Evolutionary conservation across 768 basidiomycete genomes (phyloP).

Genomic region (Fistulinella prunicolor): DNA sequence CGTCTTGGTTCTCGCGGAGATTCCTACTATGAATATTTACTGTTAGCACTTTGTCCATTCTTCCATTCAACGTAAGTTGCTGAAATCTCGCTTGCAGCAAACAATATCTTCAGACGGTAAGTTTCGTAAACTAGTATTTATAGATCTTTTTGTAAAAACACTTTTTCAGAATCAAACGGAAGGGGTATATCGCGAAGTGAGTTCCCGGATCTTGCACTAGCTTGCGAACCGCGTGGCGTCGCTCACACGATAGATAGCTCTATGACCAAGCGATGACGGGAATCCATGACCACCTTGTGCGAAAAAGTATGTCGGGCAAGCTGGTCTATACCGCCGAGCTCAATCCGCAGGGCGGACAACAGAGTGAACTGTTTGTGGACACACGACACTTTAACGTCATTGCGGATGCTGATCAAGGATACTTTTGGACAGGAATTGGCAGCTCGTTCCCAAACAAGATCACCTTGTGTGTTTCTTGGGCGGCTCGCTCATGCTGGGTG

Average conservation of each 20-base stretch:
- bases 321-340: slow-evolving; percentile 84
- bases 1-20: slow-evolving; percentile 91
- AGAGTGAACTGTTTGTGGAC: slow-evolving; percentile 34
- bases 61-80: background rate
- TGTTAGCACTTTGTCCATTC: slow-evolving; percentile 44
- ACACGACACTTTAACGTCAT: background rate
- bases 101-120: slow-evolving; percentile 33
- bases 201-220: slow-evolving; percentile 15
- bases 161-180: slow-evolving; percentile 64
- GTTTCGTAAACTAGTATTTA: slow-evolving; percentile 3
- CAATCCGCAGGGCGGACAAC: slow-evolving; percentile 47
- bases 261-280: slow-evolving; percentile 85
- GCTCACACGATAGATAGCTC: slow-evolving; percentile 53
- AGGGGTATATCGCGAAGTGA: slow-evolving; percentile 69
- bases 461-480: slow-evolving; percentile 95
- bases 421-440: slow-evolving; percentile 55
- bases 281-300: slow-evolving; percentile 72
- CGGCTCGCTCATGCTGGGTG: slow-evolving; percentile 88
- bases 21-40: slow-evolving; percentile 88
- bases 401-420: slow-evolving; percentile 9
- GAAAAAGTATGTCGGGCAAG: slow-evolving; percentile 53
- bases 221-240: background rate
- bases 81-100: slow-evolving; percentile 20
- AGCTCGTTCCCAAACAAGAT: slow-evolving; percentile 84
- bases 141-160: slow-evolving; percentile 2